Conservation (phyloP, 345 rosid species). For the Heritiera littoralis region DNA sequence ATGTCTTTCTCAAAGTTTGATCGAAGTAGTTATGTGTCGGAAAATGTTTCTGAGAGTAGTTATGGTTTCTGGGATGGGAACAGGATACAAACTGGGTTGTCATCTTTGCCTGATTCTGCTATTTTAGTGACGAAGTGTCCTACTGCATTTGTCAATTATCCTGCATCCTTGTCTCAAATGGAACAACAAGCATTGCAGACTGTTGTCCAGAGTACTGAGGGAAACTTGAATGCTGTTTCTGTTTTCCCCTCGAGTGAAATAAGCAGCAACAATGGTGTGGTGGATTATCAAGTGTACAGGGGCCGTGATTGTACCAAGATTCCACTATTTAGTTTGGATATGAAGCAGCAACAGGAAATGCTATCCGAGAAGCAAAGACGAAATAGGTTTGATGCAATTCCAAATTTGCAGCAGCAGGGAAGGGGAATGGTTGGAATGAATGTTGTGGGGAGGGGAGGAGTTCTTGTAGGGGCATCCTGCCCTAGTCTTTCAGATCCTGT, state of each 20-base stretch:
- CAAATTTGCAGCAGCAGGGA: constrained; percentile 50
- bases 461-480: constrained; percentile 43
- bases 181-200: constrained; percentile 44
- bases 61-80: constrained; percentile 88
- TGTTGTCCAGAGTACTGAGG: constrained; percentile 35
- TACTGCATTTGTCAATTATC: constrained; percentile 55
- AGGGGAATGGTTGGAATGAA: constrained; percentile 52
- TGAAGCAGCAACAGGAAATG: constrained; percentile 52
- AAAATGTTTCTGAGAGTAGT: constrained; percentile 63
- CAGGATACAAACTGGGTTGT: constrained; percentile 67
- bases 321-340: constrained; percentile 43
- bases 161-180: constrained; percentile 36
- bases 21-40: constrained; percentile 43
- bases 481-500: constrained; percentile 59
- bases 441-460: constrained; percentile 46
- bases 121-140: constrained; percentile 71
- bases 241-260: constrained; percentile 39
- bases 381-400: constrained; percentile 46
- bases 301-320: constrained; percentile 37
- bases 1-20: constrained; percentile 45
- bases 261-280: constrained; percentile 40
- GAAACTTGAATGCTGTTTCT: constrained; percentile 35
- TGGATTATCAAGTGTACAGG: constrained; percentile 47
- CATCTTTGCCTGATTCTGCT: constrained; percentile 74
- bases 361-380: constrained; percentile 42